Evolutionary conservation across 176 grass and related monocot species (phyloP).

Genomic region (Coix lacrymajobi): DNA sequence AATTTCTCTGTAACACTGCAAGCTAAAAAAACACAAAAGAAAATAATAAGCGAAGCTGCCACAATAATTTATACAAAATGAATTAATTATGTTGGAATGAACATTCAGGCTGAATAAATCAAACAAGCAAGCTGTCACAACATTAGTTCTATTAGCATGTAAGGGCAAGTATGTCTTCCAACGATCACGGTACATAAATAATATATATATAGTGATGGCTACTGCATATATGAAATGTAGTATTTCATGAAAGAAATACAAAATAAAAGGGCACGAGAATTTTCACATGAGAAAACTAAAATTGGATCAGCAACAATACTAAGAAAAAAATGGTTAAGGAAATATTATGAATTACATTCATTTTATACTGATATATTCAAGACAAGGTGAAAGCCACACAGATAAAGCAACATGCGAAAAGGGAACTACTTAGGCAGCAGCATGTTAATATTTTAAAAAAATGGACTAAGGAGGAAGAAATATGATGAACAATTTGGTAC

Average conservation of each 20-base stretch:
- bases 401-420: constrained; percentile 11
- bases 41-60: constrained; percentile 34
- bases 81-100: constrained; percentile 7
- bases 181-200: not conserved
- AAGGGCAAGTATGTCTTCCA: not conserved
- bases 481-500: not conserved
- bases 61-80: not conserved
- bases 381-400: not conserved
- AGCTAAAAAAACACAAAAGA: constrained; percentile 59
- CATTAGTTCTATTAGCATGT: not conserved
- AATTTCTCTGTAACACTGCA: constrained; percentile 69
- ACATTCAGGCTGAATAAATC: constrained; percentile 24
- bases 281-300: constrained; percentile 9
- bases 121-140: constrained; percentile 11
- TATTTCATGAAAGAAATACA: not conserved
- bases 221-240: not conserved
- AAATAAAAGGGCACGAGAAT: not conserved
- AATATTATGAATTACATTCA: not conserved
- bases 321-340: not conserved
- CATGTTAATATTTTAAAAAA: not conserved
- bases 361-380: not conserved
- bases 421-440: not conserved
- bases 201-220: not conserved
- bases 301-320: not conserved
- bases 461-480: not conserved